phyloP scores from a whole-genome alignment of 371 early-diverging fungal species.

The Basidiobolus meristosporus region DNA sequence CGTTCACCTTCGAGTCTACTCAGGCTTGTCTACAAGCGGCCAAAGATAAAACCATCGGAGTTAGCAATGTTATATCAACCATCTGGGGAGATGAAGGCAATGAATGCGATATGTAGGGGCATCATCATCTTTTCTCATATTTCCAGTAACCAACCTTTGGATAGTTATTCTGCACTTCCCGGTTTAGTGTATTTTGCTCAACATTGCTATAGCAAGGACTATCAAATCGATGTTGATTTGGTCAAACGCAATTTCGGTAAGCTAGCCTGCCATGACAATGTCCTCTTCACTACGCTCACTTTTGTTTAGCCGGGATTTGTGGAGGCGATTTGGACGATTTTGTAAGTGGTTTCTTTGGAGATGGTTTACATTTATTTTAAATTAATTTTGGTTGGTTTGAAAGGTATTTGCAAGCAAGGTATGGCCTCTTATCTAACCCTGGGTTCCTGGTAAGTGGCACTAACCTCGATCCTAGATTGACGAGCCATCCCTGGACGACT shows the following conservation, averaged over 20 bases:
- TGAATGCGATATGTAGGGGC: constrained; percentile 55
- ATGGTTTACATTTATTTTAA: too few species aligned
- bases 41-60: constrained; percentile 27
- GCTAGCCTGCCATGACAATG: constrained; percentile 4
- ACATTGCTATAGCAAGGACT: constrained; percentile 39
- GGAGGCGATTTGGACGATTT: constrained; percentile 7
- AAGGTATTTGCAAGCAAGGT: constrained; percentile 35
- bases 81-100: constrained; percentile 85
- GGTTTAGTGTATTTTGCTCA: constrained; percentile 56
- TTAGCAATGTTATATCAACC: constrained; percentile 56
- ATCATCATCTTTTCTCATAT: background rate
- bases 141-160: constrained; percentile 10
- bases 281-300: background rate
- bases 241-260: too few species aligned
- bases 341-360: background rate
- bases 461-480: background rate
- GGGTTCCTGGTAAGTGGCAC: background rate
- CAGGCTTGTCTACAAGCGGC: constrained; percentile 54
- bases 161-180: constrained; percentile 27
- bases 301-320: constrained; percentile 1
- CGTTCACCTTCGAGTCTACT: constrained; percentile 58
- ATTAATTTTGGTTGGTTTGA: too few species aligned
- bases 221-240: constrained; percentile 27
- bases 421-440: constrained; percentile 1
- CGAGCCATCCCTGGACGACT: background rate